Evolutionary conservation across 495 filamentous ascomycete genomes (phyloP), one percentile per base, ranked within the genome.

Genomic region (Hypoxylon trugodes): DNA sequence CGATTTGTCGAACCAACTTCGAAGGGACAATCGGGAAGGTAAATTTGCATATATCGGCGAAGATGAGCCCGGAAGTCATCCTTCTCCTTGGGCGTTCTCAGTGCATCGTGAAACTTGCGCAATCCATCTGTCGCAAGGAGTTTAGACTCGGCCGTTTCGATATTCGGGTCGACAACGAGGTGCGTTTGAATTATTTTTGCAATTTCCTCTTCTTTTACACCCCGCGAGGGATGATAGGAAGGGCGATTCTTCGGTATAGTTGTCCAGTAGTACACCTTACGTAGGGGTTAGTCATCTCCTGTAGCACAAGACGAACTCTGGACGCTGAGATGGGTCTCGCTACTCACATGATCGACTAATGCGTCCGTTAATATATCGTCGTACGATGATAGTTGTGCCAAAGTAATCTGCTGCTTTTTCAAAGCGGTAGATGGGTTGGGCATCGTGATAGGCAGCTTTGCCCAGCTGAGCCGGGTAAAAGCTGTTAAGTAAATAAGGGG

Each of bases 341-440:
- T 21, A 81, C 91, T 73, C 82, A 97, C 95, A 75, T 91, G 90
- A 77, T 99, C 95, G 36, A 99, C 87, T 28, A 99, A 88, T 56
- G 90, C 89, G 86, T 99, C 96, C 0, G 95, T 98, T 62, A 96
- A 83, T 65, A 99, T 87, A 73, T 99, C 95, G 77, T 99, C 95
- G 79, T 97, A 97, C 53, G 89, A 89, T 22, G 91, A 87, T 57
- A 99, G 79, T 77, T 97, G 93, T 33, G 85, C 85, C 54, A 97
- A 79, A 9, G 92, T 96, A 61, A 98, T 79, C 66, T 86, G 87
- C 59, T 90, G 85, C 75, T 84, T 89, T 70, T 87, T 84, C 35
- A 67, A 52, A 37, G 84, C 75, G 12, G 66, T 65, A 16, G 81
- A 73, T 3, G 77, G 68, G 28, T 65, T 75, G 6, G 69, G 72